Evolutionary conservation across 768 basidiomycete species (phyloP).

Genomic region (Auriscalpium orientale): DNA sequence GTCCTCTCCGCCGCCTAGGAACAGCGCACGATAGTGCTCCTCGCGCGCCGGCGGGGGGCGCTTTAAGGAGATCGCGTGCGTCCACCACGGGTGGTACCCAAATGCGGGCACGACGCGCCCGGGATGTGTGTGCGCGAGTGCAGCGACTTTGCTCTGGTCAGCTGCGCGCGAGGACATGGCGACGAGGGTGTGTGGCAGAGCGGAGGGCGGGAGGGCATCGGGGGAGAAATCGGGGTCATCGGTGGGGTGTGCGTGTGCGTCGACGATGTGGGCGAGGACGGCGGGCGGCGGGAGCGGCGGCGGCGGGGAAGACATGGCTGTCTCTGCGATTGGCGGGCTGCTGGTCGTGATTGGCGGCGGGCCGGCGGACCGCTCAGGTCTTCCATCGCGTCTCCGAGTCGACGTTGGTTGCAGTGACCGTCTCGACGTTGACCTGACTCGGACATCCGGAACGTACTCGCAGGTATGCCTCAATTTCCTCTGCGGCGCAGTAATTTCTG

Average conservation of each 20-base stretch:
- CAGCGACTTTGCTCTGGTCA: constrained; percentile 68
- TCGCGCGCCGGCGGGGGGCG: constrained; percentile 37
- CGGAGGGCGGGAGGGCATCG: constrained; percentile 37
- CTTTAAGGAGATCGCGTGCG: constrained; percentile 58
- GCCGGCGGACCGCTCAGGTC: background rate
- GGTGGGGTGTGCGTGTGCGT: constrained; percentile 91
- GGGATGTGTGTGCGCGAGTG: constrained; percentile 53
- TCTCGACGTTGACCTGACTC: too few species aligned
- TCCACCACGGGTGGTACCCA: constrained; percentile 95
- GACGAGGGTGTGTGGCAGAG: constrained; percentile 59
- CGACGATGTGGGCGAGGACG: constrained; percentile 65
- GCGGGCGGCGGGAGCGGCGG: constrained; percentile 19
- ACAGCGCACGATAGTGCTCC: constrained; percentile 68
- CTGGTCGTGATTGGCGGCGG: background rate
- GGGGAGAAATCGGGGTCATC: constrained; percentile 47
- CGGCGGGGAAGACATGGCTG: background rate
- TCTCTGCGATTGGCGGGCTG: background rate
- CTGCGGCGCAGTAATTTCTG: background rate
- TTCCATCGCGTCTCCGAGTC: too few species aligned
- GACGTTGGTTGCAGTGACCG: too few species aligned
- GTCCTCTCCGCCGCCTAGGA: constrained; percentile 35
- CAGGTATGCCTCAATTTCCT: background rate
- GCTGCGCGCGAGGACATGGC: constrained; percentile 67
- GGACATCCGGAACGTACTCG: background rate
- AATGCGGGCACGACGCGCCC: constrained; percentile 80